Evolutionary conservation across 2,329 filamentous ascomycete genomes (phyloP).

Genomic region (Xylariaceae sp.): DNA sequence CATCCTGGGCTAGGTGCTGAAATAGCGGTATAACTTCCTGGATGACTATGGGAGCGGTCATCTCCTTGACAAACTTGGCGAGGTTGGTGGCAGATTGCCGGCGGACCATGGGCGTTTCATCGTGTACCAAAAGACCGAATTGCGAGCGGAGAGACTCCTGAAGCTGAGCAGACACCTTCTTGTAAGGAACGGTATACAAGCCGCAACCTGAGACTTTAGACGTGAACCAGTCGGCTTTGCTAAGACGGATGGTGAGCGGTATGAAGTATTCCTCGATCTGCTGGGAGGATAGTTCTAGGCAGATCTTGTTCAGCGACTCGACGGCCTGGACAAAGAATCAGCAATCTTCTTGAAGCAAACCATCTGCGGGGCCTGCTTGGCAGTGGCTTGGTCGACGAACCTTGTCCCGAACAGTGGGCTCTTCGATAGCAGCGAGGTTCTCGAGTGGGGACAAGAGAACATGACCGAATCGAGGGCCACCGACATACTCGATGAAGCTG

Average conservation of each 20-base stretch:
- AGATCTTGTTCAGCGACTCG: constrained; percentile 99
- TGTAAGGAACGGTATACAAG: constrained; percentile 89
- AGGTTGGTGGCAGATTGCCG: constrained; percentile 94
- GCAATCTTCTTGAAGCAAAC: constrained; percentile 11
- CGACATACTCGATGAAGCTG: constrained; percentile 95
- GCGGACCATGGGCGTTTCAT: constrained; percentile 98
- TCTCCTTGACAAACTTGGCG: constrained; percentile 95
- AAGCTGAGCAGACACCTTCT: constrained; percentile 77
- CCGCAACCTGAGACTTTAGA: constrained; percentile 98
- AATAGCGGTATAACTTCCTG: constrained; percentile 99
- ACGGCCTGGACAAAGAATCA: constrained; percentile 62
- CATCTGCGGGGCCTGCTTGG: constrained; percentile 9
- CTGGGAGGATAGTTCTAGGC: constrained; percentile 79
- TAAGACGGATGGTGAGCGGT: constrained; percentile 87
- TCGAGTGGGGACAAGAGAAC: constrained; percentile 94
- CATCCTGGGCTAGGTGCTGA: constrained; percentile 91
- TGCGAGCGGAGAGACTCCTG: constrained; percentile 90
- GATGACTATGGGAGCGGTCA: constrained; percentile 85
- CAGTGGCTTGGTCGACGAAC: constrained; percentile 44
- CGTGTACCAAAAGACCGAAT: constrained; percentile 88
- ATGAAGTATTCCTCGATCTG: constrained; percentile 98
- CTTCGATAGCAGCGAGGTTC: constrained; percentile 97
- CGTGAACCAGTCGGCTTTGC: constrained; percentile 99
- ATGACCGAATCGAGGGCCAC: constrained; percentile 87
- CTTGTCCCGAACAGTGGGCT: constrained; percentile 97